phyloP scores from a whole-genome alignment of 768 basidiomycete species.

The Podaxis carcinomalis region DNA sequence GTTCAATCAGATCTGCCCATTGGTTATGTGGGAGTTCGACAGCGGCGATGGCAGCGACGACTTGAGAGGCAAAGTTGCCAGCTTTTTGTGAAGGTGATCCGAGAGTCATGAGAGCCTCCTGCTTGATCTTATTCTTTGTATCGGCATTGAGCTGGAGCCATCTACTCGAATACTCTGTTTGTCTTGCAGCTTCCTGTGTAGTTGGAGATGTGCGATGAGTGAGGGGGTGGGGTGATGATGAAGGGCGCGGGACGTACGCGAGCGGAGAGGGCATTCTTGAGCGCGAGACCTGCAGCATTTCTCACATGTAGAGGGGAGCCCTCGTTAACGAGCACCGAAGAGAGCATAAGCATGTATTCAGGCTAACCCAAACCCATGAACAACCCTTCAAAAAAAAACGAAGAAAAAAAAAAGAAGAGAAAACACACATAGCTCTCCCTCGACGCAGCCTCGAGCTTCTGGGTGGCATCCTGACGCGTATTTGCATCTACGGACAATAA shows the following conservation, averaged over 20 bases:
- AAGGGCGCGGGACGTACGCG: conserved; percentile 53
- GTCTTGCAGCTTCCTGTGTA: conserved; percentile 65
- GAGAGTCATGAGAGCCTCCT: conserved; percentile 78
- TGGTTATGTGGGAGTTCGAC: conserved; percentile 86
- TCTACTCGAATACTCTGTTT: conserved; percentile 69
- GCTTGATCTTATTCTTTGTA: conserved; percentile 80
- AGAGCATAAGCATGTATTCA: conserved; percentile 90
- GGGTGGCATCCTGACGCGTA: conserved; percentile 89
- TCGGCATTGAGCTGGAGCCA: conserved; percentile 77
- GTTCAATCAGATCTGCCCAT: conserved; percentile 89
- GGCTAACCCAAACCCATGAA: conserved; percentile 47
- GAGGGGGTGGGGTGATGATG: conserved; percentile 15
- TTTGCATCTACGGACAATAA: conserved; percentile 57
- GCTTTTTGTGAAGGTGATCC: conserved; percentile 68
- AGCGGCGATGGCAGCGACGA: conserved; percentile 90
- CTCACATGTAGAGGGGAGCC: conserved; percentile 65
- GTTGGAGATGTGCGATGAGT: conserved; percentile 13
- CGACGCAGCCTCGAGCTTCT: conserved; percentile 82
- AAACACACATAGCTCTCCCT: conserved; percentile 83
- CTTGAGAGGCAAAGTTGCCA: conserved; percentile 87
- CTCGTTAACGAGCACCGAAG: conserved; percentile 80
- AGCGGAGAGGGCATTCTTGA: conserved; percentile 93
- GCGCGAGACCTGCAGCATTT: conserved; percentile 93
- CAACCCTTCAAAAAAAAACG: conserved; percentile 14
- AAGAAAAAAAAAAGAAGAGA: conserved; percentile 6